Base-by-base conservation (phyloP, 2,329 filamentous ascomycete genomes). In the Coniella lustricola region DNA sequence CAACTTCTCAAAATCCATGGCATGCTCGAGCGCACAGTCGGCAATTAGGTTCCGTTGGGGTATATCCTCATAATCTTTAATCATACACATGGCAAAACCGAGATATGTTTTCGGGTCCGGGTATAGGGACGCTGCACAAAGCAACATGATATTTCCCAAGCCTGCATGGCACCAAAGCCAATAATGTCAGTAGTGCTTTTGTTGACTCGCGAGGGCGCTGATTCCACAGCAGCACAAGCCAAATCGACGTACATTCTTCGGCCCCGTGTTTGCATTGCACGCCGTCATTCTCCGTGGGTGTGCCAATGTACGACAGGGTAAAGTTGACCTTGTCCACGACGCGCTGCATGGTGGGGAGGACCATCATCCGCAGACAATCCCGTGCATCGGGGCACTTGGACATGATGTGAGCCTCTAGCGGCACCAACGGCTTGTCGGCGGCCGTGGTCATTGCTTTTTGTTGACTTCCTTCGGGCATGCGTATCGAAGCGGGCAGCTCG, bases 381-480 rank as follows among this genome's bases (percentile, higher is more conserved):
- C 77, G 77, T 2, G 93, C 90, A 67, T 98, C 93, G 0, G 91
- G 90, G 61, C 93, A 98, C 74, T 97, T 96, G 69, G 83, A 87
- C 84, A 97, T 98, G 59, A 97, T 93, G 65, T 97, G 91, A 48
- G 89, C 87, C 65, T 98, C 93, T 2, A 98, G 69, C 3, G 89
- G 86, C 4, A 97, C 85, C 50, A 73, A 67, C 31, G 36, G 35
- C 7, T 46, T 48, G n/a, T 36, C 44, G 35, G n/a, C n/a, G n/a
- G 22, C 33, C 35, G 21, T 14, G n/a, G 17, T 9, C 36, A 44
- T 36, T n/a, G 21, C 17, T 12, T 32, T 32, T 31, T 46, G 46
- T 10, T 29, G 25, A 29, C 10, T 29, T 5, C 36, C 35, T 7
- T 44, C 46, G 1, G 46, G 10, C 18, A 16, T 20, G 5, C 32